These are phyloP conservation scores for Phytophthora gonapodyides DNA, from an alignment of 352 stramenopile species.

Conservation along the genomic window DNA sequence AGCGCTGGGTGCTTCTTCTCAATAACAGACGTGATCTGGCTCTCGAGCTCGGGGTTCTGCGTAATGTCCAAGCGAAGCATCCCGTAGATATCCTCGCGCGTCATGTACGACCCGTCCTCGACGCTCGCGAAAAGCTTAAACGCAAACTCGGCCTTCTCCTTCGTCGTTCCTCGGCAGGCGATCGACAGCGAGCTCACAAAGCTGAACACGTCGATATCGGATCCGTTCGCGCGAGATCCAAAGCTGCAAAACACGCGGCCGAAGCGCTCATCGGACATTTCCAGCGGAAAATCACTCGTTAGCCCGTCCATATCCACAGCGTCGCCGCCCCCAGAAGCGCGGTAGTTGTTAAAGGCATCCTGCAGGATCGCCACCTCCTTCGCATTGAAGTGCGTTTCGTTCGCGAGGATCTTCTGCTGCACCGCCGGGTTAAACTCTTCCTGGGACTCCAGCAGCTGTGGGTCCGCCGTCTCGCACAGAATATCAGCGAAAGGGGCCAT, in stretches of 20 bases:
- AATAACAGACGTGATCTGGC: constrained; percentile 64
- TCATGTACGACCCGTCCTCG: constrained; percentile 59
- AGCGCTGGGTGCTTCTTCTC: constrained; percentile 58
- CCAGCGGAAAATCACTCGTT: constrained; percentile 77
- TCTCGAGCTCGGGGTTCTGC: constrained; percentile 74
- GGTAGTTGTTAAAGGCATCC: constrained; percentile 88
- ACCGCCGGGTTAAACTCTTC: constrained; percentile 90
- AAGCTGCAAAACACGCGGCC: constrained; percentile 79
- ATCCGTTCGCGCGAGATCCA: constrained; percentile 74
- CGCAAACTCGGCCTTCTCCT: constrained; percentile 81
- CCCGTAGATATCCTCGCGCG: constrained; percentile 77
- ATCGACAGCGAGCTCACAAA: constrained; percentile 85
- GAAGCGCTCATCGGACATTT: constrained; percentile 86
- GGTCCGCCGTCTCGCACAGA: constrained; percentile 80
- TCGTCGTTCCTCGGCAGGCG: constrained; percentile 65
- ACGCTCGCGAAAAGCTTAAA: constrained; percentile 80
- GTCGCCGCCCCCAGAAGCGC: constrained; percentile 65
- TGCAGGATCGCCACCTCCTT: constrained; percentile 84
- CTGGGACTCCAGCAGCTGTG: constrained; percentile 80
- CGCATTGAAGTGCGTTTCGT: constrained; percentile 76
- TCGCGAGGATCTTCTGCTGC: constrained; percentile 88
- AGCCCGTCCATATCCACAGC: constrained; percentile 78
- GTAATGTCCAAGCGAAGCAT: constrained; percentile 86
- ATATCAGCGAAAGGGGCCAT: constrained; percentile 88
- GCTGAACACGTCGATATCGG: constrained; percentile 86